Base-by-base conservation (phyloP, 2,329 filamentous ascomycete species). In the Ploettnerulaceae sp. region DNA sequence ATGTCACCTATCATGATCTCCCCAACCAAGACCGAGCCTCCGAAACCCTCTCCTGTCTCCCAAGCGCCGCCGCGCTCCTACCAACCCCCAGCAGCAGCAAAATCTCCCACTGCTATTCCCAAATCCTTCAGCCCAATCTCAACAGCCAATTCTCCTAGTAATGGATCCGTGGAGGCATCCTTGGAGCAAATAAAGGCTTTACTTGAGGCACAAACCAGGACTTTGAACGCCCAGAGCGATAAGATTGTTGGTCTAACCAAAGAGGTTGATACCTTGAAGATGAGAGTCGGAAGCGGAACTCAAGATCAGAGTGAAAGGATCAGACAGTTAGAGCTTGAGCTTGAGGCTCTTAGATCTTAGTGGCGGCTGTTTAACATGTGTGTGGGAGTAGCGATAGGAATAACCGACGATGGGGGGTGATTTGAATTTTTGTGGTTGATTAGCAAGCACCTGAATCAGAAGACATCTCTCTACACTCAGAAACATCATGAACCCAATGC, bases 201-300 rank as follows among this genome's bases (percentile, higher is more conserved):
- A 57, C 73, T 96, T 25, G 80, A 87, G 64, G 76, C 78, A 54
- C 89, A 95, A 69, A 87, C 79, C 45, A 80, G 79, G 70, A 80
- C 89, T 55, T 86, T 95, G 62, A 79, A 73, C 52, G 73, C 78
- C n/a, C 86, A 95, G 68, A 85, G 78, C 39, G 76, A 86, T 61
- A 83, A 89, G 65, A 89, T 94, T 57, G 74, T 74, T 39, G 72
- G 74, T 21, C 69, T 95, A 37, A 78, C 85, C 2, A 67, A 71
- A 22, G 87, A 94, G 66, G 82, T 95, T 11, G 88, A 93, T 62
- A 76, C 77, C 12, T 73, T 96, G 57, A 95, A 94, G 77, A 80
- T 80, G 67, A 85, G 81, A 66, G 74, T 90, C 49, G 78, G 77
- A n/a, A 67, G 65, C 15, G 64, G 69, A 21, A 56, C 54, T n/a